Conservation (phyloP, 768 basidiomycete genomes). For the Lactarius tabidus region DNA sequence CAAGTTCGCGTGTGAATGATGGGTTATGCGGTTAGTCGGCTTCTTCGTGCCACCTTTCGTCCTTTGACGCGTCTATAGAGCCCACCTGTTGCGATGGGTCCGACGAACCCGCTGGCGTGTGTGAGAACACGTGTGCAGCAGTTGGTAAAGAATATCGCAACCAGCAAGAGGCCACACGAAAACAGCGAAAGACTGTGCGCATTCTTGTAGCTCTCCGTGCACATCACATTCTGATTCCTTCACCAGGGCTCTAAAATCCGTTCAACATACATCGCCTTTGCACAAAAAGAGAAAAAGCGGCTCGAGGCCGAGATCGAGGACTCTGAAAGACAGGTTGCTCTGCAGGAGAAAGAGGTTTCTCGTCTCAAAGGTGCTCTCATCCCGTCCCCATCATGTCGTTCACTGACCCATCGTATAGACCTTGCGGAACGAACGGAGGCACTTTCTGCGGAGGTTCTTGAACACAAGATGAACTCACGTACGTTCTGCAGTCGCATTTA, state of each 20-base stretch:
- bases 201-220: background rate
- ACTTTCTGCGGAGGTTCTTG: slow-evolving; percentile 72
- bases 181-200: slow-evolving; percentile 75
- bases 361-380: slow-evolving; percentile 56
- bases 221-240: background rate
- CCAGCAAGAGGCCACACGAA: slow-evolving; percentile 67
- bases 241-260: slow-evolving; percentile 87
- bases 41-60: background rate
- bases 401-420: slow-evolving; percentile 45
- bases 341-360: slow-evolving; percentile 66
- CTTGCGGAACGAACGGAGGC: slow-evolving; percentile 75
- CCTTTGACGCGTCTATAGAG: slow-evolving; percentile 47
- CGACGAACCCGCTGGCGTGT: slow-evolving; percentile 81
- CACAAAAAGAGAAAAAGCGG: slow-evolving; percentile 84
- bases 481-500: slow-evolving; percentile 31
- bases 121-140: slow-evolving; percentile 71
- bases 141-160: slow-evolving; percentile 67
- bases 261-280: slow-evolving; percentile 79
- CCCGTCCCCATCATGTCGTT: background rate
- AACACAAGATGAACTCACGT: slow-evolving; percentile 87
- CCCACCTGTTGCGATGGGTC: slow-evolving; percentile 94
- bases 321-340: slow-evolving; percentile 53
- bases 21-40: slow-evolving; percentile 79
- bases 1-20: slow-evolving; percentile 82
- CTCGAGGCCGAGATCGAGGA: slow-evolving; percentile 61